phyloP scores from a whole-genome alignment of 2,329 filamentous ascomycete species.

The Arthrinium puccinioides region DNA sequence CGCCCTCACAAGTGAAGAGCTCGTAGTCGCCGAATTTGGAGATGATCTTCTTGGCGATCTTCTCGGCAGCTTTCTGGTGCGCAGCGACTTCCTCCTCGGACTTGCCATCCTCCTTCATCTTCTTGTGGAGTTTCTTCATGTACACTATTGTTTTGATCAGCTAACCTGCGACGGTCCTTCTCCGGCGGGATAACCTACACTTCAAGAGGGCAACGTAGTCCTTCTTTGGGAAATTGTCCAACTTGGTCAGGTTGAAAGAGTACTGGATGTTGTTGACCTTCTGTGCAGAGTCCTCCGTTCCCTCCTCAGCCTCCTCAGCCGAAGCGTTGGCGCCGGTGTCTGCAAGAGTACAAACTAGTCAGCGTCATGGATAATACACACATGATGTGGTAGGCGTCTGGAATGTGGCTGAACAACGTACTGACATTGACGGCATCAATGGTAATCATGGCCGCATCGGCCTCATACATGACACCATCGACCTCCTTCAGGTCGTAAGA shows the following conservation, averaged over 20 bases:
- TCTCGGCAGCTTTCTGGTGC: constrained; percentile 71
- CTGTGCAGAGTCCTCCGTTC: constrained; percentile 58
- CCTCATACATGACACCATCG: constrained; percentile 78
- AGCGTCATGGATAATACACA: too few relatives aligned
- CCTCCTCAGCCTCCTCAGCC: constrained; percentile 80
- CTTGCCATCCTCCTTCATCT: constrained; percentile 56
- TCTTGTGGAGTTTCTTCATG: constrained; percentile 80
- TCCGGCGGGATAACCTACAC: constrained; percentile 44
- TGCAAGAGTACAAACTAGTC: constrained; percentile 21
- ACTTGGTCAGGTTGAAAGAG: constrained; percentile 81
- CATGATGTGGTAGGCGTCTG: constrained; percentile 3
- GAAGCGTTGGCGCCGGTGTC: constrained; percentile 95
- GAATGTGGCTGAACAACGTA: constrained; percentile 34
- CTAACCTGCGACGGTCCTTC: not conserved
- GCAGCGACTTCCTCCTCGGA: constrained; percentile 60
- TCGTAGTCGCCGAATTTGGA: constrained; percentile 93
- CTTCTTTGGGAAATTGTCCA: constrained; percentile 78
- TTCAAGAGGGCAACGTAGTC: constrained; percentile 77
- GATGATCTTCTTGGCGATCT: constrained; percentile 72
- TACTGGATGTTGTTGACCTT: constrained; percentile 90
- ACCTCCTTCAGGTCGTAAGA: constrained; percentile 78
- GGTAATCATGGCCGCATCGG: constrained; percentile 84
- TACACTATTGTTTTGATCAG: constrained; percentile 49
- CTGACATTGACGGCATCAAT: constrained; percentile 67
- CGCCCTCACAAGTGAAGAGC: constrained; percentile 77